Percentiles rank a stretch among this genome's conserved stretches.
phyloP scores from a whole-genome alignment of 2,329 filamentous ascomycete genomes.

The Apiospora koreana region DNA sequence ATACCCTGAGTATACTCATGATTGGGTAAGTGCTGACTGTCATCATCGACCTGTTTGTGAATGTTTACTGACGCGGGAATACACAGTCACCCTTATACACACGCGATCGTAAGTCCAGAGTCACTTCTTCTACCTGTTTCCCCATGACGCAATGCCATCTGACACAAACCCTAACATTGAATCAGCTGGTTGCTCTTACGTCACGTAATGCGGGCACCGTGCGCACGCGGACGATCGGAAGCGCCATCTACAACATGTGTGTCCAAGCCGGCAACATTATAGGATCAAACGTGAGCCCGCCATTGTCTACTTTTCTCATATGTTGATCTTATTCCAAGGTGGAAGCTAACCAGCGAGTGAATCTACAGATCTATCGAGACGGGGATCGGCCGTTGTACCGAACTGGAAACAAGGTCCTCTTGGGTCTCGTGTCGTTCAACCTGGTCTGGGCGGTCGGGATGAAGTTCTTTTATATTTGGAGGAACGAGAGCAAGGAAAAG shows the following conservation, averaged over 20 bases:
- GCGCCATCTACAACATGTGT: conserved; percentile 62
- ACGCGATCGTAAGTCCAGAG: conserved; percentile 32
- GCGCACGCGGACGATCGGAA: conserved; percentile 61
- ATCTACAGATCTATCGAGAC: conserved; percentile 29
- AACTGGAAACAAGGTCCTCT: conserved; percentile 40
- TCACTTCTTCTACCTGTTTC: too few species aligned
- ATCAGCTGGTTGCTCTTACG: conserved; percentile 53
- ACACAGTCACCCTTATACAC: conserved; percentile 40
- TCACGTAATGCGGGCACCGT: conserved; percentile 64
- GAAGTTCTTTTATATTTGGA: conserved; percentile 42
- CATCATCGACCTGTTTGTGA: not conserved
- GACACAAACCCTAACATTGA: conserved; percentile 23
- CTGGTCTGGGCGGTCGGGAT: conserved; percentile 31
- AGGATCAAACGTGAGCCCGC: conserved; percentile 36
- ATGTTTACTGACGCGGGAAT: not conserved
- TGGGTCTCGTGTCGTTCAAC: conserved; percentile 40
- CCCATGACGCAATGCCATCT: conserved; percentile 30
- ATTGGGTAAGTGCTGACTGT: conserved; percentile 35
- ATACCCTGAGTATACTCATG: conserved; percentile 44
- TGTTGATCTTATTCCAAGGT: too few species aligned
- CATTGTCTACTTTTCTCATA: not conserved
- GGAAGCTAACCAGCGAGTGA: not conserved
- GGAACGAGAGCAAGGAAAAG: conserved; percentile 34
- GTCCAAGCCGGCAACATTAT: conserved; percentile 47
- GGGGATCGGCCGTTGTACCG: conserved; percentile 50